Base-by-base conservation (phyloP, 345 rosid genomes). In the Eucalyptus marginata region DNA sequence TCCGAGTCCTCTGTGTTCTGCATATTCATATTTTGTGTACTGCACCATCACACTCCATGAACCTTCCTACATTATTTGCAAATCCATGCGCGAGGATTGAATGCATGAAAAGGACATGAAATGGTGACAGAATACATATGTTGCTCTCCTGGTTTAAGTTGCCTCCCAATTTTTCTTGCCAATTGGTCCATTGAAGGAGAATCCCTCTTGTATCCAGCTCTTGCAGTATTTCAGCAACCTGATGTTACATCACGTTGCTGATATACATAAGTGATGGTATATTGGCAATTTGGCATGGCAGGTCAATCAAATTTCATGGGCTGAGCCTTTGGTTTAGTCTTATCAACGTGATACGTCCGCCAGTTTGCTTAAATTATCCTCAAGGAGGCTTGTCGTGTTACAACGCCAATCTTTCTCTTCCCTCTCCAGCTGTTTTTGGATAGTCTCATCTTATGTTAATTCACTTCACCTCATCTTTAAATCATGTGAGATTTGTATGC, bases 11-110 rank as follows among this genome's bases (percentile, higher is more conserved):
- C 8, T 20, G 15, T 76, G 47, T 36, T 76, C 47, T 10, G 47
- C 15, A 43, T 13, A 76, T 76, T 36, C 43, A 9, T 76, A 36
- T 36, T 9, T 5, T 76, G 47, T 22, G 24, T 40, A 11, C 83
- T 7, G 27, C 5, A 0, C 27, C 8, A 13, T 10, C 47, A 11
- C 83, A 20, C 47, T 76, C 5, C 8, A 7, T 25, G 8, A 3
- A 22, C 29, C 47, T 20, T 76, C 83, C 27, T 76, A 10, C 83
- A 76, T 36, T 10, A 40, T 56, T 56, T 56, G 62, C 62, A 56
- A 56, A 5, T 56, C 10, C 62, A 24, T 56, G 62, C 29, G 1
- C 3, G 3, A 10, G 62, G 29, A 25, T 56, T 25, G 29, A 56
- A 56, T 56, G 62, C 62, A 56, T 56, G 13, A 24, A 24, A 56